Conservation (phyloP, 495 filamentous ascomycete genomes). For the Trichoderma erinaceum region DNA sequence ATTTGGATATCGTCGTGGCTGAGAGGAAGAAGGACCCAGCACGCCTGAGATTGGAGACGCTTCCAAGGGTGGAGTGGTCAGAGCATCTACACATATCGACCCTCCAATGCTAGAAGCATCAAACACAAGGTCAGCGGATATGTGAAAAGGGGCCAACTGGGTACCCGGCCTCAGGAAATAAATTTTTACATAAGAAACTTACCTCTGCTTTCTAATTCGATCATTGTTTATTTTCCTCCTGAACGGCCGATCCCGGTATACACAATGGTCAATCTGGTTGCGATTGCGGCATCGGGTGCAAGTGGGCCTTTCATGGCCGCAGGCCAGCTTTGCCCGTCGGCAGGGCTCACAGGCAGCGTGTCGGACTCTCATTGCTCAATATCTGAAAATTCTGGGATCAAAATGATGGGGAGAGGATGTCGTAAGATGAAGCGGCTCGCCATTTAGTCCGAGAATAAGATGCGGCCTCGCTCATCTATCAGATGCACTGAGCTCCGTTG, state of each 20-base stretch:
- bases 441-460: neutral
- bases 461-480: neutral
- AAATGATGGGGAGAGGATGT: neutral
- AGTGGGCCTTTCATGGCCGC: conserved; percentile 36
- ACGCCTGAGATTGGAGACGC: neutral
- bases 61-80: conserved; percentile 20
- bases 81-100: conserved; percentile 4
- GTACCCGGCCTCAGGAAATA: neutral
- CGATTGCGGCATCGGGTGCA: conserved; percentile 34
- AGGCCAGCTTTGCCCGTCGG: conserved; percentile 38
- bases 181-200: conserved; percentile 17
- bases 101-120: neutral
- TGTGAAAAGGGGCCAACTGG: neutral
- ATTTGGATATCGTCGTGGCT: conserved; percentile 34
- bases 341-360: conserved; percentile 34
- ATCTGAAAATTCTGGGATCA: neutral
- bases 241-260: conserved; percentile 38
- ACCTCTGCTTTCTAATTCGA: neutral
- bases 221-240: neutral
- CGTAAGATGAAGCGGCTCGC: neutral
- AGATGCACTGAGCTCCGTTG: neutral
- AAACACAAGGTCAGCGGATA: neutral
- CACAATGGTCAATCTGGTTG: conserved; percentile 26
- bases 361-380: neutral
- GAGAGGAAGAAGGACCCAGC: neutral